phyloP scores from a whole-genome alignment of 108 stramenopile species.

The Skeletonema tropicum region DNA sequence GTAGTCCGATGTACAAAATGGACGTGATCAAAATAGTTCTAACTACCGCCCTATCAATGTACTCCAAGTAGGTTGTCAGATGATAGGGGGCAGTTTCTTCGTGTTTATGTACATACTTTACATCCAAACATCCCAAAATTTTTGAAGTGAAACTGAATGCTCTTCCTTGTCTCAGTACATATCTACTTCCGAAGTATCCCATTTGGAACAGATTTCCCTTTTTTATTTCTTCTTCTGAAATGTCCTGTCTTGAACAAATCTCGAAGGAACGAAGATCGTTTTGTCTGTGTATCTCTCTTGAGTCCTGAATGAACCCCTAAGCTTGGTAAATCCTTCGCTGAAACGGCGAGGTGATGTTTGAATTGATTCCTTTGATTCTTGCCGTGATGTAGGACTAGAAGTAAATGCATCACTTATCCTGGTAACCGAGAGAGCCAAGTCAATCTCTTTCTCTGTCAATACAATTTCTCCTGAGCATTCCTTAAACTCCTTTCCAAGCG shows the following conservation, averaged over 20 bases:
- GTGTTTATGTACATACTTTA: too few species aligned
- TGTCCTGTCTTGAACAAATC: background rate
- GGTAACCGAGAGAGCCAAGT: background rate
- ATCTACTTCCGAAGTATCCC: too few species aligned
- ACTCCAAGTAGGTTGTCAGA: too few species aligned
- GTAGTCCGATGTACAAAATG: too few species aligned
- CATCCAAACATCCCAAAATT: too few species aligned
- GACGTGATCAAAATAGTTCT: too few species aligned
- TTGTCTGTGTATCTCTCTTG: background rate
- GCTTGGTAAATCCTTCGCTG: background rate
- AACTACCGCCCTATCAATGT: too few species aligned
- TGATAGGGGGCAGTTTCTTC: too few species aligned
- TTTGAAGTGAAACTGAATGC: too few species aligned
- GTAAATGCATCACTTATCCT: background rate
- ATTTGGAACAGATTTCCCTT: background rate
- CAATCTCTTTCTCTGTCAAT: background rate
- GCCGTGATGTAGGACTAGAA: background rate
- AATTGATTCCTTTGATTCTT: background rate
- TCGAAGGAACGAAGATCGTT: background rate
- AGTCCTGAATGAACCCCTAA: background rate
- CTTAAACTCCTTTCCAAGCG: constrained; percentile 33
- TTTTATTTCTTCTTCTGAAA: background rate
- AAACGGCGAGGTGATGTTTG: background rate
- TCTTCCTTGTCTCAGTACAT: too few species aligned
- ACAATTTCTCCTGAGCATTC: constrained; percentile 4